phyloP scores from a whole-genome alignment of 768 basidiomycete species.

The Boletus huronensis region DNA sequence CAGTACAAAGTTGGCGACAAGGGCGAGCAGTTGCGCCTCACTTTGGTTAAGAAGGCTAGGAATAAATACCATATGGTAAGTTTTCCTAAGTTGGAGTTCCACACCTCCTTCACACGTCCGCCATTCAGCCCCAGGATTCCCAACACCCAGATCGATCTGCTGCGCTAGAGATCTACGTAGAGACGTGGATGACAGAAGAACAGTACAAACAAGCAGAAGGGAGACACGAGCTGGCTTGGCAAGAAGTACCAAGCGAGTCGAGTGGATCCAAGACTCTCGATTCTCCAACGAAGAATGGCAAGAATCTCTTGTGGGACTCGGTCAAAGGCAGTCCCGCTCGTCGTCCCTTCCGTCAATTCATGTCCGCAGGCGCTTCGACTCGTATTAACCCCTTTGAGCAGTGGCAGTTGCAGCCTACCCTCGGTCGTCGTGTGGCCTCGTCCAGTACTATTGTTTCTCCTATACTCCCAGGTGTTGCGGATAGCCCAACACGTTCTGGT shows the following conservation, averaged over 20 bases:
- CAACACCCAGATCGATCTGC: slow-evolving; percentile 70
- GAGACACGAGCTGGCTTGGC: slow-evolving; percentile 62
- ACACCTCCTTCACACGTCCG: slow-evolving; percentile 6
- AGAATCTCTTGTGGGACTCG: slow-evolving; percentile 68
- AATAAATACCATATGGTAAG: slow-evolving; percentile 73
- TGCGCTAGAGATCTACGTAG: slow-evolving; percentile 70
- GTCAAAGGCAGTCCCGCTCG: slow-evolving; percentile 43
- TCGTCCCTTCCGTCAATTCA: slow-evolving; percentile 45
- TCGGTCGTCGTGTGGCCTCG: slow-evolving; percentile 44
- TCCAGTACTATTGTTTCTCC: slow-evolving; percentile 28
- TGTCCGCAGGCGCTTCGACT: slow-evolving; percentile 40
- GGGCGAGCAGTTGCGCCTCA: slow-evolving; percentile 65
- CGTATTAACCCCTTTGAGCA: slow-evolving; percentile 51
- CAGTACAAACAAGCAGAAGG: slow-evolving; percentile 65
- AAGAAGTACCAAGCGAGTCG: slow-evolving; percentile 47
- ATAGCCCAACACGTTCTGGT: slow-evolving; percentile 51
- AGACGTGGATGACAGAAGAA: slow-evolving; percentile 74
- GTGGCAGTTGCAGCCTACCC: slow-evolving; percentile 31
- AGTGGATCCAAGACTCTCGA: slow-evolving; percentile 41
- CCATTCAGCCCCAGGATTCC: slow-evolving; percentile 67
- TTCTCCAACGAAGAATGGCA: slow-evolving; percentile 46
- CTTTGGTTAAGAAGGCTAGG: slow-evolving; percentile 66
- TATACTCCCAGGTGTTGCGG: slow-evolving; percentile 36
- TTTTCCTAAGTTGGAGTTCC: background rate
- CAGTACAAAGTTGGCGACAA: slow-evolving; percentile 69